Base-by-base conservation (phyloP, 2,329 filamentous ascomycete species). In the Rhexocercosporidium sp. region DNA sequence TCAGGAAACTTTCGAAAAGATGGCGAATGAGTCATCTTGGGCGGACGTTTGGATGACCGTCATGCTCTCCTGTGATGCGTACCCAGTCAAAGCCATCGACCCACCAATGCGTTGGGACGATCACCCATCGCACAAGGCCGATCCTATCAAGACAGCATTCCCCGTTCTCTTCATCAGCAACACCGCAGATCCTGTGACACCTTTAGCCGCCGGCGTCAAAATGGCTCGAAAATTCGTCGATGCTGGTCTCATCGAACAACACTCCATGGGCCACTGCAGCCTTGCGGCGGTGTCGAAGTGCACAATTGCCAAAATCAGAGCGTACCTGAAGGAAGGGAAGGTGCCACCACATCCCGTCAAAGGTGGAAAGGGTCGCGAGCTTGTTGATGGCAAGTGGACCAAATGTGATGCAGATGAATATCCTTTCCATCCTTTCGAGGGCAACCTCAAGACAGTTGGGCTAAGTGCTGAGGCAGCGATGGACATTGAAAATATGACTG, bases 111-210 rank as follows among this genome's bases (percentile, higher is more conserved):
- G 68, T 12, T 76, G 75, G 75, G 74, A 74, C 39, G 71, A 75
- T 29, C 70, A 76, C 46, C 73, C 74, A 18, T 63, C 70, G 2
- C 66, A 73, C 27, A 70, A 69, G 11, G 68, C 66, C 5, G 70
- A 73, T n/a, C 72, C 73, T 18, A 75, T 77, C 41, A 75, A 75
- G 12, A 79, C 77, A 12, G 72, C 78, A 7, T 80, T 79, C 64
- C 80, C 80, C 14, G 74, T 81, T 37, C 72, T 82, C 7, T 80
- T 81, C 66, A 51, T 79, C 34, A 79, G 79, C 59, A 82, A 80
- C 34, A 80, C 77, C 3, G 70, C 76, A 41, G 80, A 81, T 64
- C 78, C 78, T 14, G 69, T 81, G n/a, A 78, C 79, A 7, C 79
- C 79, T 12, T 67, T 80, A 14, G 53, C 59, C 2, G 72, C 73